A percentile compares a stretch with the other conserved stretches of the same genome.
Evolutionary conservation across 2,329 filamentous ascomycete genomes (phyloP).

Genomic region (Acrocalymma vagum): DNA sequence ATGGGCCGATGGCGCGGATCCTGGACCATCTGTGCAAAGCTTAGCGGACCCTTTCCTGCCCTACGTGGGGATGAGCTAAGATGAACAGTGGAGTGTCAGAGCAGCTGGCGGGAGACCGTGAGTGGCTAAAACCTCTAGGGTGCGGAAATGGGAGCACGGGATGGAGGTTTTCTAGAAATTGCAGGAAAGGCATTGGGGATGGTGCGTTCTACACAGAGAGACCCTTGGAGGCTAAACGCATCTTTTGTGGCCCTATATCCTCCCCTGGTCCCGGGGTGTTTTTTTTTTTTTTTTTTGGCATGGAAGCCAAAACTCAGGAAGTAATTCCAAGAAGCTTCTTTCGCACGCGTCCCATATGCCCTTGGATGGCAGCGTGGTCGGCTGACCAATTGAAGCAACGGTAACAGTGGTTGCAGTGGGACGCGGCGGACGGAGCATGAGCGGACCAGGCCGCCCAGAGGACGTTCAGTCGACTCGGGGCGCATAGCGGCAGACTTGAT

Average conservation of each 20-base stretch:
- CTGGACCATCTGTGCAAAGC: slow-evolving; percentile 35
- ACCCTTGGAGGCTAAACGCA: no score
- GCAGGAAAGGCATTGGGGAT: no score
- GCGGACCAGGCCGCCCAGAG: slow-evolving; percentile 20
- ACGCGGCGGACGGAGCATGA: slow-evolving; percentile 16
- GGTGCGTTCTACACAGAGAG: no score
- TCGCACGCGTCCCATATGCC: slow-evolving; percentile 17
- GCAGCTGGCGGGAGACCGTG: no score
- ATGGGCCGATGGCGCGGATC: slow-evolving; percentile 44
- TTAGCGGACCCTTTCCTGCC: slow-evolving; percentile 35
- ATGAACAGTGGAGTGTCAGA: no score
- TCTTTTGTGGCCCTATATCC: no score
- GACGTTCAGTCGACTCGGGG: slow-evolving; percentile 12
- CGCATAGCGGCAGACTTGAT: slow-evolving; percentile 4
- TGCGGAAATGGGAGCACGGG: no score
- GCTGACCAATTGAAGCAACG: slow-evolving; percentile 19
- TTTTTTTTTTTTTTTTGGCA: no score
- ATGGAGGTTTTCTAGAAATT: no score
- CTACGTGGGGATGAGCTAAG: slow-evolving; percentile 14
- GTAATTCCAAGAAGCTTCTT: slow-evolving; percentile 21
- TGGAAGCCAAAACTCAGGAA: no score
- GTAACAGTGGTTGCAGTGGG: slow-evolving; percentile 1
- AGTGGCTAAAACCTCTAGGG: no score
- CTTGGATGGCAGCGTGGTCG: slow-evolving; percentile 14
- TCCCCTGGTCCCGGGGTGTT: no score